Percentiles rank a stretch among this genome's conserved stretches.
Evolutionary conservation across 2,329 filamentous ascomycete species (phyloP).

Genomic region (Trichoderma endophyticum): DNA sequence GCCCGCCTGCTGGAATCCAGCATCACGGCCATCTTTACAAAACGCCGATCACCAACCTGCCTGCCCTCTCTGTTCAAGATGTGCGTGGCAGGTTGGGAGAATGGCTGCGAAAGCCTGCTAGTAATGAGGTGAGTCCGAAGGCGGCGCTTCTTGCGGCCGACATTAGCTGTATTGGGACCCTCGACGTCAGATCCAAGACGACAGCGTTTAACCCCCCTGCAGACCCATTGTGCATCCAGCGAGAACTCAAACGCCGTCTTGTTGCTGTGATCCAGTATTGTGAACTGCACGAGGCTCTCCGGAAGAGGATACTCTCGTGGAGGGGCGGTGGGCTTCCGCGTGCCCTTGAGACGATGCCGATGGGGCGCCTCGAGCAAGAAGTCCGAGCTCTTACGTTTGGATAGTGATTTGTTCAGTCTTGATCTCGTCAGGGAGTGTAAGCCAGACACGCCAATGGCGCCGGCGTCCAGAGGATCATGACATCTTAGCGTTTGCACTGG

Average conservation of each 20-base stretch:
- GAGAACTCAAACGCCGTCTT: constrained; percentile 8
- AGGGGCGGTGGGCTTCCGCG: background rate
- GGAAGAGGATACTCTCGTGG: background rate
- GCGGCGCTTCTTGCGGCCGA: constrained; percentile 64
- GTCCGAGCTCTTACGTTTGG: constrained; percentile 17
- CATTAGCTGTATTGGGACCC: constrained; percentile 47
- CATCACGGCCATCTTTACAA: constrained; percentile 47
- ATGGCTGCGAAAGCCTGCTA: constrained; percentile 66
- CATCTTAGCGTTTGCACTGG: constrained; percentile 17
- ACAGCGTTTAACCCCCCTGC: constrained; percentile 44
- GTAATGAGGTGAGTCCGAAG: constrained; percentile 63
- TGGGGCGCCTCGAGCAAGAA: constrained; percentile 15
- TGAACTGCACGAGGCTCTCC: background rate
- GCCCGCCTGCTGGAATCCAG: constrained; percentile 36
- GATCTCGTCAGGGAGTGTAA: background rate
- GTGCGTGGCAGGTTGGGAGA: constrained; percentile 66
- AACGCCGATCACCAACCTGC: constrained; percentile 44
- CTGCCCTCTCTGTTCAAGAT: constrained; percentile 60
- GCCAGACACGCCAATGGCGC: background rate
- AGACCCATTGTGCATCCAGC: background rate
- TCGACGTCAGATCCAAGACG: constrained; percentile 58
- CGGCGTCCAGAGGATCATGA: constrained; percentile 4
- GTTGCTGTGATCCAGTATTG: background rate
- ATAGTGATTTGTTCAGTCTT: background rate
- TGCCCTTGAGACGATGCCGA: background rate